A percentile compares a stretch with the other conserved stretches of the same genome.
phyloP scores from a whole-genome alignment of 2,329 filamentous ascomycete genomes.

The Nigrospora oryzae region DNA sequence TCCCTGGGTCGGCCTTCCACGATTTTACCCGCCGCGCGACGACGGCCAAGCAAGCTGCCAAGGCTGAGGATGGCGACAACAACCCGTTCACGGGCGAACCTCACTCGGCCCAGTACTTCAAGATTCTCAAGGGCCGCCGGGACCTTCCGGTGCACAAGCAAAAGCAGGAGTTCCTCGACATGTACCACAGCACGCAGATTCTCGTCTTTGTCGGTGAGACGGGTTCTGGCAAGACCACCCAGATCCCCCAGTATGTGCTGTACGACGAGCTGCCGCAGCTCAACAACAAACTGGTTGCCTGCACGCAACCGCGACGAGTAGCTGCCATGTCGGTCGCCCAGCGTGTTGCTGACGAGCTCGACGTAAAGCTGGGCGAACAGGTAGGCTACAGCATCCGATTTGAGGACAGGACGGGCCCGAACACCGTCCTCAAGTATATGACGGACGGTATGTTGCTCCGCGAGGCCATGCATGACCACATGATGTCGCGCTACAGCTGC shows the following conservation, averaged over 20 bases:
- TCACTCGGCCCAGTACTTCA: slow-evolving; percentile 79
- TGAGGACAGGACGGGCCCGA: slow-evolving; percentile 83
- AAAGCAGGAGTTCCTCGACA: slow-evolving; percentile 86
- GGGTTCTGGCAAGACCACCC: slow-evolving; percentile 97
- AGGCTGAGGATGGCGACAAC: slow-evolving; percentile 68
- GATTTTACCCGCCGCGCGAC: slow-evolving; percentile 71
- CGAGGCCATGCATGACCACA: slow-evolving; percentile 93
- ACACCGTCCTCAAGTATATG: slow-evolving; percentile 98
- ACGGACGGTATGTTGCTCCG: slow-evolving; percentile 97
- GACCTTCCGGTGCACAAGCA: slow-evolving; percentile 89
- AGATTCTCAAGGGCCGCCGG: slow-evolving; percentile 75
- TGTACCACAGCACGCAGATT: slow-evolving; percentile 92
- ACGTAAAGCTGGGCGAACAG: slow-evolving; percentile 85
- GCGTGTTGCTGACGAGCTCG: slow-evolving; percentile 95
- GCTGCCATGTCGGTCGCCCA: slow-evolving; percentile 98
- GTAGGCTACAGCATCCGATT: slow-evolving; percentile 99
- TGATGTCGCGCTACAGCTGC: slow-evolving; percentile 86
- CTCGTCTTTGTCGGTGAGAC: slow-evolving; percentile 98
- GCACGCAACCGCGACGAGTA: slow-evolving; percentile 94
- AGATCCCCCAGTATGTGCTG: slow-evolving; percentile 96
- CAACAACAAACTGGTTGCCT: slow-evolving; percentile 83
- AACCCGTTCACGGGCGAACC: slow-evolving; percentile 79
- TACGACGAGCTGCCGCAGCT: slow-evolving; percentile 91
- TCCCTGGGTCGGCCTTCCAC: slow-evolving; percentile 42
- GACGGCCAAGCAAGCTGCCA: slow-evolving; percentile 64